These are phyloP conservation scores for Acer negundo DNA, from an alignment of 345 rosid species.

Conservation along the genomic window DNA sequence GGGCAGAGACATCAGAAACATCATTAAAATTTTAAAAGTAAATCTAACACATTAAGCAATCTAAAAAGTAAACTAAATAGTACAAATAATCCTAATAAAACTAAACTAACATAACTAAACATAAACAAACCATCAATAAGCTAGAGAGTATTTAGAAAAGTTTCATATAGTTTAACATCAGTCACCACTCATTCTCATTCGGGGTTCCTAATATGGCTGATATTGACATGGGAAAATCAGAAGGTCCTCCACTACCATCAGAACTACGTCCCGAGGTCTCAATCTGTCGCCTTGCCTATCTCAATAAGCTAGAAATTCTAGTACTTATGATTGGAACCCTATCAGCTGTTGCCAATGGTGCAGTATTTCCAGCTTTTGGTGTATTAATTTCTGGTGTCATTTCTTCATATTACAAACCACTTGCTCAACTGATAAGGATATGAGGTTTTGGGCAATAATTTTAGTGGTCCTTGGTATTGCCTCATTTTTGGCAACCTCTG, in stretches of 20 bases:
- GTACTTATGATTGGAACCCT: constrained; percentile 58
- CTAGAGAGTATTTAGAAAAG: too few relatives aligned
- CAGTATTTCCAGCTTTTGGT: constrained; percentile 61
- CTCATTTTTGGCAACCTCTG: constrained; percentile 48
- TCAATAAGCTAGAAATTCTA: constrained; percentile 83
- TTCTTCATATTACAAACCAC: constrained; percentile 58
- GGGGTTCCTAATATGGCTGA: neutral
- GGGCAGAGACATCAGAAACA: too few relatives aligned
- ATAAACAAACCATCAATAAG: too few relatives aligned
- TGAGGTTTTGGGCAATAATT: constrained; percentile 70
- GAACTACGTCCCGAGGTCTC: constrained; percentile 47
- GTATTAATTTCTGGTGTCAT: constrained; percentile 52
- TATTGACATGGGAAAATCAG: constrained; percentile 28
- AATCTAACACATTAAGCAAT: too few relatives aligned
- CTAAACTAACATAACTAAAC: too few relatives aligned
- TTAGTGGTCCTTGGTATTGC: constrained; percentile 61
- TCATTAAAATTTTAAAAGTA: too few relatives aligned
- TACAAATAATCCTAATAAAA: too few relatives aligned
- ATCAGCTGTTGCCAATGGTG: constrained; percentile 52
- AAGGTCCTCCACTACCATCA: constrained; percentile 21
- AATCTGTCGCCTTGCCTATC: constrained; percentile 53
- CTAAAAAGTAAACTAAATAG: too few relatives aligned
- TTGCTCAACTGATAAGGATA: constrained; percentile 56
- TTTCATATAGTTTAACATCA: too few relatives aligned
- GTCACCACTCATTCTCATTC: constrained; percentile 40